These are phyloP conservation scores for Sphaerulina populicola DNA, from an alignment of 2,329 filamentous ascomycete species.

Conservation along the genomic window DNA sequence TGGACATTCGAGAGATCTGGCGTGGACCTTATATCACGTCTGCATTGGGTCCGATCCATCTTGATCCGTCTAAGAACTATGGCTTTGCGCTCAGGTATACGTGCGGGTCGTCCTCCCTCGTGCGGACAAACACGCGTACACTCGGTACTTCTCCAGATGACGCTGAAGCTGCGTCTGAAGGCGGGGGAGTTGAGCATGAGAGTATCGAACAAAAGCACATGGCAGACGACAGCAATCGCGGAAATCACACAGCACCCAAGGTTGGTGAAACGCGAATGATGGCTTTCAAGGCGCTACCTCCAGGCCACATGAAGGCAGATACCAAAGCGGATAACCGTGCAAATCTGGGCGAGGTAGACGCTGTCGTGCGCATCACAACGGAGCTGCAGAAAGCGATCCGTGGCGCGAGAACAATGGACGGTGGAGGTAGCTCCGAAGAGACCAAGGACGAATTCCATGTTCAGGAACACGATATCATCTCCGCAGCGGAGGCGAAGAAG, in stretches of 20 bases:
- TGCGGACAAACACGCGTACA: slow-evolving; percentile 77
- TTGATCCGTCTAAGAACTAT: slow-evolving; percentile 70
- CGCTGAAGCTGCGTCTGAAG: slow-evolving; percentile 24
- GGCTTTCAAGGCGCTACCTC: slow-evolving; percentile 51
- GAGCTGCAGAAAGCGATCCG: slow-evolving; percentile 63
- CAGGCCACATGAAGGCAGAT: slow-evolving; percentile 36
- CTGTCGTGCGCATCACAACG: slow-evolving; percentile 58
- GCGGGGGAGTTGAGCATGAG: neutral
- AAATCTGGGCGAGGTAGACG: slow-evolving; percentile 43
- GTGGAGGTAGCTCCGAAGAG: slow-evolving; percentile 22
- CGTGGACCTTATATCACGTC: slow-evolving; percentile 86
- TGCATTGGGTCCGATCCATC: slow-evolving; percentile 67
- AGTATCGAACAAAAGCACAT: slow-evolving; percentile 14
- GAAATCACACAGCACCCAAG: slow-evolving; percentile 17
- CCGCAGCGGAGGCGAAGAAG: slow-evolving; percentile 72
- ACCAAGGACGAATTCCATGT: slow-evolving; percentile 30
- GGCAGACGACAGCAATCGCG: slow-evolving; percentile 7
- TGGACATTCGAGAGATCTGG: slow-evolving; percentile 63
- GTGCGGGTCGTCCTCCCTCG: slow-evolving; percentile 56
- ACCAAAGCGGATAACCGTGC: slow-evolving; percentile 22
- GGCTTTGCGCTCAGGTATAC: slow-evolving; percentile 75
- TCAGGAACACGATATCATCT: slow-evolving; percentile 65
- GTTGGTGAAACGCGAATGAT: slow-evolving; percentile 35
- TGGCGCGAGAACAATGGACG: slow-evolving; percentile 38
- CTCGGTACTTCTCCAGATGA: slow-evolving; percentile 51